Percentiles rank a stretch among this genome's conserved stretches.
These are phyloP conservation scores for Neurospora sp. DNA, from an alignment of 495 filamentous ascomycete species.

Conservation along the genomic window DNA sequence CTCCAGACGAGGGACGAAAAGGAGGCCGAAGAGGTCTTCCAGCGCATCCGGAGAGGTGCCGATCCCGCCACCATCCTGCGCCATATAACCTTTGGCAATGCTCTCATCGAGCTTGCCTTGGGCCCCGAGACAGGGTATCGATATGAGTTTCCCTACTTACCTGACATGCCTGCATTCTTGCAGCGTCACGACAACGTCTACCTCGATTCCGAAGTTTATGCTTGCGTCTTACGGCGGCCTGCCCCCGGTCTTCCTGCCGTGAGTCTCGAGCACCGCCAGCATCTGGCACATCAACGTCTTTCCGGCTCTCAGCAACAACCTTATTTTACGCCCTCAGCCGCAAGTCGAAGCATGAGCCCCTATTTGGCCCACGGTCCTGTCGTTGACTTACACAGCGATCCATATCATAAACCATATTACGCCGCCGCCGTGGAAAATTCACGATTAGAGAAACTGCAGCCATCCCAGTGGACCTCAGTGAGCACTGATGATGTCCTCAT, in stretches of 20 bases:
- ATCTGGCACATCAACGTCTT: not conserved
- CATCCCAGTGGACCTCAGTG: slow-evolving; percentile 29
- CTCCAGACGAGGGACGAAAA: slow-evolving; percentile 21
- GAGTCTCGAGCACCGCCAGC: not conserved
- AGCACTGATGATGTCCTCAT: slow-evolving; percentile 24
- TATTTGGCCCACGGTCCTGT: slow-evolving; percentile 6
- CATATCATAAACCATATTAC: slow-evolving; percentile 28
- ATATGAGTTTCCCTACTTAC: slow-evolving; percentile 31
- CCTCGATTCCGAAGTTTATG: slow-evolving; percentile 29
- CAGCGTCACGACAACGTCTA: slow-evolving; percentile 23
- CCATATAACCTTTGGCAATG: slow-evolving; percentile 29
- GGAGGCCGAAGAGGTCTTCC: slow-evolving; percentile 27
- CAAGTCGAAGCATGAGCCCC: slow-evolving; percentile 1
- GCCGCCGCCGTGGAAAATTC: slow-evolving; percentile 23
- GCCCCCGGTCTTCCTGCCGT: not conserved
- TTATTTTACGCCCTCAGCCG: not conserved
- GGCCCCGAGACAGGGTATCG: slow-evolving; percentile 28
- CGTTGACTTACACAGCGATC: slow-evolving; percentile 11
- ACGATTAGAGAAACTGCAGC: slow-evolving; percentile 16
- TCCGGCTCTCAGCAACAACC: not conserved
- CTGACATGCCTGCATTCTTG: slow-evolving; percentile 28
- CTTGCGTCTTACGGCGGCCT: slow-evolving; percentile 2
- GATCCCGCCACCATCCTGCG: slow-evolving; percentile 25
- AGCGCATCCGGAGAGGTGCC: slow-evolving; percentile 27
- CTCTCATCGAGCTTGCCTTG: slow-evolving; percentile 28